Base-by-base conservation (phyloP, 805 yeast genomes). In the Saturnispora zaruensis region DNA sequence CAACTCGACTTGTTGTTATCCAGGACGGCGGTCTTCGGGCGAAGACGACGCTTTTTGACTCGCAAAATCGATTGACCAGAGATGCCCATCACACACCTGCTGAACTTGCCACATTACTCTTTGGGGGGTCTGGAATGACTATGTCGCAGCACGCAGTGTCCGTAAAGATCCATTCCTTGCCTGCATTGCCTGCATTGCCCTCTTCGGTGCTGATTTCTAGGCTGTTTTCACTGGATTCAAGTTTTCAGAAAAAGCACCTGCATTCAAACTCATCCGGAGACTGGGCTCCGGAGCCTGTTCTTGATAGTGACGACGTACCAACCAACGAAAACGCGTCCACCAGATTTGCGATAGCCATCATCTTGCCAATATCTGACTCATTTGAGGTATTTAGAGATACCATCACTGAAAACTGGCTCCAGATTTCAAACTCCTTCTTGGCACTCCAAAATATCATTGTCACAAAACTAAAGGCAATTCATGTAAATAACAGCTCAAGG, bases 121-220 rank as follows among this genome's bases (percentile, higher is more conserved):
- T 77, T 61, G 83, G 83, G 11, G 73, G 76, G 46, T 59, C 60
- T 48, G 82, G 82, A 0, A 63, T 78, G 30, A 77, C 79, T 7
- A 64, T 75, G 6, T 74, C 68, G 51, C 80, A 77, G 49, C 61
- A 67, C 16, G 65, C 66, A 18, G 60, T 69, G 21, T 61, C 71
- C 11, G 73, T 78, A 4, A 78, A 78, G 53, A 57, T 77, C 2
- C 81, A 78, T 59, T 54, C 66, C 41, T 59, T 78, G 16, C 80
- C 80, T 1, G 60, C 70, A 1, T 55, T 75, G 18, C 64, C 69
- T 23, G 64, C 66, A 25, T 49, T 38, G 23, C 64, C 70, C 2
- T 60, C 62, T 33, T 69, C 77, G 3, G 65, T 77, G 6, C 58
- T 78, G 20, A 59, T 78, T 34, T 73, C 82, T 0, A 60, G 74